Conservation (phyloP, 805 yeast genomes). For the Phaffomyces antillensis region DNA sequence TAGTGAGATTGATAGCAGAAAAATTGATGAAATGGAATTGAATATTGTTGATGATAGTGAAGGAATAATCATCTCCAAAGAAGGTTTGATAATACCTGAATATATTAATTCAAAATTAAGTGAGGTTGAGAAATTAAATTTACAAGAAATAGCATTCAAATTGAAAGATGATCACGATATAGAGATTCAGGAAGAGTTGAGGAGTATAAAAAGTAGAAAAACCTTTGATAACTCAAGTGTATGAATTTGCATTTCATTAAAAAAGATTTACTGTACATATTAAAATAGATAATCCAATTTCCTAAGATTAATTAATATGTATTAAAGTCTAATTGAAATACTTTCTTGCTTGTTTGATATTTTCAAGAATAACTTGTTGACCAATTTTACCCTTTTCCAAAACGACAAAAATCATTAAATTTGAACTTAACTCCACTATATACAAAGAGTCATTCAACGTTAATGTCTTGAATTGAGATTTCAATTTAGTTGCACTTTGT, state of each 20-base stretch:
- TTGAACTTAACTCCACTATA: slow-evolving; percentile 51
- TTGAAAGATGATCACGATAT: too few species aligned
- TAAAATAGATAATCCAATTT: too few species aligned
- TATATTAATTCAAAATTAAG: neutral
- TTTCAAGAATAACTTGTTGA: slow-evolving; percentile 41
- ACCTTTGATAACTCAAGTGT: too few species aligned
- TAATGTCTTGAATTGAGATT: slow-evolving; percentile 76
- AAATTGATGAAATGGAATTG: neutral
- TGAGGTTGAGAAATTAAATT: slow-evolving; percentile 5
- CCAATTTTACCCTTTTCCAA: slow-evolving; percentile 33
- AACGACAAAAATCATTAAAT: slow-evolving; percentile 55
- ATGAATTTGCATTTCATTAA: too few species aligned
- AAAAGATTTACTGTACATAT: too few species aligned
- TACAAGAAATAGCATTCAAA: slow-evolving; percentile 2
- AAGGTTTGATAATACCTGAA: slow-evolving; percentile 1
- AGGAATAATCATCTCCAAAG: neutral
- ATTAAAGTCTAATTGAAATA: slow-evolving; percentile 19
- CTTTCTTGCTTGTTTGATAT: slow-evolving; percentile 48
- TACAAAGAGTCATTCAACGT: slow-evolving; percentile 54
- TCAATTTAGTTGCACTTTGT: slow-evolving; percentile 81
- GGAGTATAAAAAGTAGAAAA: too few species aligned
- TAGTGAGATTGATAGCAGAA: neutral
- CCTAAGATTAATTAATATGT: too few species aligned
- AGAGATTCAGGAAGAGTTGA: neutral
- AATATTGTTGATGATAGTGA: neutral